Conservation (phyloP, 2,329 filamentous ascomycete genomes). For the Esteya vermicola region DNA sequence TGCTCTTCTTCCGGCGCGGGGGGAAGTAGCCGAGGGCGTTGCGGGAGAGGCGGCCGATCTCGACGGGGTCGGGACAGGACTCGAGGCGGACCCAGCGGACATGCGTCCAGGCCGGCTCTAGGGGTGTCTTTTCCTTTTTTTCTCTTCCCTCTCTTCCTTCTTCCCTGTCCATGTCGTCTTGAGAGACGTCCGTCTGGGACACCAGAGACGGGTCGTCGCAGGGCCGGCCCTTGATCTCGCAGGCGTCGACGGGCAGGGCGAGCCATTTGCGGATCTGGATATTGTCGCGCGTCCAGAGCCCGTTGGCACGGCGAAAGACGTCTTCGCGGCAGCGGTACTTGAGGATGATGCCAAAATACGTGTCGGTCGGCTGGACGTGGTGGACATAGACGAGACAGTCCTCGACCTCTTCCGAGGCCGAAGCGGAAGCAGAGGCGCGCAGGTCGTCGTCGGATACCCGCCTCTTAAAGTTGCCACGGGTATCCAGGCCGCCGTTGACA, state of each 20-base stretch:
- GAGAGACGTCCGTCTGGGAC: slow-evolving; percentile 14
- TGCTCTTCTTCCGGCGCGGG: slow-evolving; percentile 74
- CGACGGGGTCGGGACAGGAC: slow-evolving; percentile 51
- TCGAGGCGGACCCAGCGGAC: slow-evolving; percentile 81
- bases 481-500: slow-evolving; percentile 42
- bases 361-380: slow-evolving; percentile 68
- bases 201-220: slow-evolving; percentile 38
- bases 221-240: slow-evolving; percentile 63
- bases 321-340: slow-evolving; percentile 79
- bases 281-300: slow-evolving; percentile 87
- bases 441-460: slow-evolving; percentile 52
- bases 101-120: slow-evolving; percentile 64
- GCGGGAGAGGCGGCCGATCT: slow-evolving; percentile 74
- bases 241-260: slow-evolving; percentile 78
- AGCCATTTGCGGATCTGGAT: slow-evolving; percentile 74
- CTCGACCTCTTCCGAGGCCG: slow-evolving; percentile 38
- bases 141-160: too few species aligned
- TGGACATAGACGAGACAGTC: slow-evolving; percentile 86
- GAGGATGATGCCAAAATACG: slow-evolving; percentile 79
- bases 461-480: slow-evolving; percentile 44
- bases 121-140: too few species aligned
- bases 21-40: slow-evolving; percentile 83
- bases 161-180: too few species aligned
- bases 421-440: slow-evolving; percentile 11
- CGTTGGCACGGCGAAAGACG: slow-evolving; percentile 72